Evolutionary conservation across 257 asterid genomes (phyloP), one percentile per base, ranked within the genome.

Genomic region (Haberlea rhodopensis): DNA sequence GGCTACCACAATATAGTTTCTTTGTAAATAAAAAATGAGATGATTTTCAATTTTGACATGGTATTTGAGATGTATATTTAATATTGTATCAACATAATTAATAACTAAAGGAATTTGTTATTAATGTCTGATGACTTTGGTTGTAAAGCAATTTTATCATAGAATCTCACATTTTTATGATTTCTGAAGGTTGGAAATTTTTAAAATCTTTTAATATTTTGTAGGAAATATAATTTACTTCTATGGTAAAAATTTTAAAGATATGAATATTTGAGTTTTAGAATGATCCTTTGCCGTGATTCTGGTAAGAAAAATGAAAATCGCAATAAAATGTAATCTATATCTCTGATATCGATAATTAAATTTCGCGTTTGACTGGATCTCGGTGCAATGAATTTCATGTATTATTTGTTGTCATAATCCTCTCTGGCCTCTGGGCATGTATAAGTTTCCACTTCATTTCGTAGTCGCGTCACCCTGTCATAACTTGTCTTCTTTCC

Each of bases 281-380:
- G 54, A 29, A 69, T 26, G 68, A 64, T 69, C 66, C 54, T 15
- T 20, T 64, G 43, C 62, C 31, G 27, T 55, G 28, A 54, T 73
- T 73, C 69, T 23, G 66, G 69, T 60, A 75, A 75, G 69, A 53
- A 61, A 61, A 43, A 67, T 2, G 3, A 24, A 25, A 67, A 25
- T 45, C 29, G 8, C 29, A 75, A 65, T 66, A 70, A 70, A 70
- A 54, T 23, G 28, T 60, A 75, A 70, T 75, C 69, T 45, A 9
- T 65, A 48, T 48, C 21, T 29, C 49, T 26, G 61, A 60, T 34
- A 60, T 53, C 49, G 53, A 59, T 65, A 53, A 69, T 46, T n/a
- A 53, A 72, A 65, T 65, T 65, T 65, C 27, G 37, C 53, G 10
- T 60, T 70, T 70, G 79, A 54, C 73, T 31, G 49, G 29, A 69